Conservation (phyloP, 202 grass and related monocot species). For the Dendrocalamus latiflorus region DNA sequence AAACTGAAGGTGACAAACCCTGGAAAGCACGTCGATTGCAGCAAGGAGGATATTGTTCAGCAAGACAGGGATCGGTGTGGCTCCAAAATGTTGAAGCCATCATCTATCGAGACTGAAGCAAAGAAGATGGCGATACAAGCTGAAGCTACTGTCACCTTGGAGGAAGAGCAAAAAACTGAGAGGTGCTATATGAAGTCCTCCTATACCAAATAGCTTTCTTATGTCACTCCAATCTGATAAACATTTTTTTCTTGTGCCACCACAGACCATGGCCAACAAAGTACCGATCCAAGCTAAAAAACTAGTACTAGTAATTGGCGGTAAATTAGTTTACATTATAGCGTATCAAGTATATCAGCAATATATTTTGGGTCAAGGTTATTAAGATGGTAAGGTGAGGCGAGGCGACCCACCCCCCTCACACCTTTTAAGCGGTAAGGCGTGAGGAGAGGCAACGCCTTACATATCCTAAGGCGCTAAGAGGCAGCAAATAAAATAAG, state of each 20-base stretch:
- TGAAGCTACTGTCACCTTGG: constrained; percentile 2
- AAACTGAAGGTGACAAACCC: constrained; percentile 34
- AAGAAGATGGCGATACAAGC: neutral
- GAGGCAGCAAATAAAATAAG: no score
- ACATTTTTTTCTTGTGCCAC: neutral
- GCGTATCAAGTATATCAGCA: neutral
- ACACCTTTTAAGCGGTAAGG: no score
- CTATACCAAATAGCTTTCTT: neutral
- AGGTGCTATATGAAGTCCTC: constrained; percentile 5
- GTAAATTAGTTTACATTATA: neutral
- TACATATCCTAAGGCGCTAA: no score
- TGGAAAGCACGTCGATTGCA: constrained; percentile 21
- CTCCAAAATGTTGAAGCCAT: neutral
- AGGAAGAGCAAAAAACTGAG: constrained; percentile 14
- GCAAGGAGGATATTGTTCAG: constrained; percentile 5
- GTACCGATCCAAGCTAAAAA: neutral
- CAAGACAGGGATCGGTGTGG: neutral
- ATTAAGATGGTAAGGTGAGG: no score
- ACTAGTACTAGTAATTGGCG: neutral
- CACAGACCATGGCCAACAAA: neutral
- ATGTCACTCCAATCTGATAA: neutral
- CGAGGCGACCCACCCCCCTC: no score
- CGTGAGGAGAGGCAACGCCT: no score
- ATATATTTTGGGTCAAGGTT: neutral
- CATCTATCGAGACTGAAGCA: neutral